Base-by-base conservation (phyloP, 768 basidiomycete genomes). In the Amanita pallidorosea region DNA sequence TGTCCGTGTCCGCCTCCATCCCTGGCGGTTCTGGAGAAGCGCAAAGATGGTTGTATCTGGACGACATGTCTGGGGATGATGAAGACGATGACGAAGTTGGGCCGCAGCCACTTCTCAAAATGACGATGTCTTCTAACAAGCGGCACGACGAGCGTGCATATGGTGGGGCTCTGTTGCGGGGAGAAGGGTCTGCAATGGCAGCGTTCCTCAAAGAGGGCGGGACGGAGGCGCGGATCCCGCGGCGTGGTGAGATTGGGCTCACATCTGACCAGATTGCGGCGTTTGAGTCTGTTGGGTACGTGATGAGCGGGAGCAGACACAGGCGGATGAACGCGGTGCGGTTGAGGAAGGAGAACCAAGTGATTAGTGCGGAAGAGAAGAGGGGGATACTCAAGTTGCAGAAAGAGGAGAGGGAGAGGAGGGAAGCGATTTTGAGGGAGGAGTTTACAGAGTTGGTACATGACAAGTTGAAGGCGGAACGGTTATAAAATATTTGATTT, bases 331-430 rank as follows among this genome's bases (percentile, higher is more conserved):
- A 98, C 58, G 95, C 96, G 1, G 95, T 99, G 40, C 88, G 96
- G 54, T 88, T 99, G 82, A 74, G 95, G 62, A 98, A 98, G 75
- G 96, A 99, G 73, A 97, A 99, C 70, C 96, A 99, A 69, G 94
- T 98, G 56, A 99, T 99, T 63, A 90, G 86, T 59, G 93, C 95
- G 1, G 96, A 98, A 68, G 96, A 99, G 76, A 98, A 98, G 75
- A 71, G 96, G 31, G 89, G 91, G 33, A 94, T 98, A 53, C 63
- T 98, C 63, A 95, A 96, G 68, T 61, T 97, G 65, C 95, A 97
- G 68, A 86, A 74, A 63, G 95, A 97, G 65, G 96, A 99, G 70
- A 80, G 87, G 65, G 83, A 85, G 66, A 81, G 94, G 68, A 78
- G 91, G 60, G 96, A 99, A 68, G 73, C 84, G 5, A 83, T 92